Conservation (phyloP, 225 moss, liverwort and hornwort species). For the Straminergon stramineum region DNA sequence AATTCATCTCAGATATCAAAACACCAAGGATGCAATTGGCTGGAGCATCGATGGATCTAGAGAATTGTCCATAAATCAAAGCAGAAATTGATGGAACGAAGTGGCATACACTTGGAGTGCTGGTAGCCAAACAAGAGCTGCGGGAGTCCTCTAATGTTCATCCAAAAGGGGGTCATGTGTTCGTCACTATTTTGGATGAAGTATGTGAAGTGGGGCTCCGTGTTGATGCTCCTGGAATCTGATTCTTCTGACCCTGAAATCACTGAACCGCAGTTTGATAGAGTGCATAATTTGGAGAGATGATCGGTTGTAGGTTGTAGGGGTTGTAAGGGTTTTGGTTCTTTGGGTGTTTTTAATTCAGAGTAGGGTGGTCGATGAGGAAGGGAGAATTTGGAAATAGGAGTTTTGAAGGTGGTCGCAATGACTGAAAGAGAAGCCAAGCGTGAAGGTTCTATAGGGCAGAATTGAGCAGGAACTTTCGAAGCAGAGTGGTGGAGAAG, state of each 20-base stretch:
- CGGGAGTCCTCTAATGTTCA: background rate
- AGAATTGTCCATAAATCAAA: background rate
- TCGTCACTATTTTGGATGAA: conserved; percentile 23
- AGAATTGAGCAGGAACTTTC: background rate
- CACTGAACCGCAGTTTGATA: background rate
- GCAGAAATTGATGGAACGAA: background rate
- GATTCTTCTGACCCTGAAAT: background rate
- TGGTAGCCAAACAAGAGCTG: background rate
- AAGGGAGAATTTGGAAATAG: background rate
- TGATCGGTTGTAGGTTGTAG: background rate
- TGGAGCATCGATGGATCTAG: background rate
- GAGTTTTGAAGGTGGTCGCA: background rate
- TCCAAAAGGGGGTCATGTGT: background rate
- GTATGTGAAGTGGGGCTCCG: background rate
- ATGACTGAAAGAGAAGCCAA: background rate
- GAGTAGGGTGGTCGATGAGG: background rate
- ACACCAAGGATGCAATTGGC: background rate
- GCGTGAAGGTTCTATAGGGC: background rate
- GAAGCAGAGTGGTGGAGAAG: background rate
- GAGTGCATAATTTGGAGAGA: too few relatives aligned
- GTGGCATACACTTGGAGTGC: background rate
- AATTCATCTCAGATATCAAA: background rate
- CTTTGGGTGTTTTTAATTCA: background rate
- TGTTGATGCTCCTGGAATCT: background rate
- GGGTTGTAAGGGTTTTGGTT: background rate